Percentiles rank a stretch among this genome's conserved stretches.
These are phyloP conservation scores for Fraxinus latifolia DNA, from an alignment of 305 asterid species.

Conservation along the genomic window DNA sequence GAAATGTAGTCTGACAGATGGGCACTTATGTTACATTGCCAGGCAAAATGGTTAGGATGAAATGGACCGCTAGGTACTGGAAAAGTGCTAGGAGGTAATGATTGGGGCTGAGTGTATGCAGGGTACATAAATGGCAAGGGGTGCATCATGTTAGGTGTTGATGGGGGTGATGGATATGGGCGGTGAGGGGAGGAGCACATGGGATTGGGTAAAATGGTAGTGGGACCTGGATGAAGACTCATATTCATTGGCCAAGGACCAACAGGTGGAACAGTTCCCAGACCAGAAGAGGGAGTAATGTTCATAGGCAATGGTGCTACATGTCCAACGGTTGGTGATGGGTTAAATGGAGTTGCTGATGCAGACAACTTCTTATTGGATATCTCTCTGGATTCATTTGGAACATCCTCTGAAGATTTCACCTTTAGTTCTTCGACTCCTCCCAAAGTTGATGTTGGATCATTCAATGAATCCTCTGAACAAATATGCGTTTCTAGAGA, in stretches of 20 bases:
- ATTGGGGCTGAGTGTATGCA: conserved; percentile 69
- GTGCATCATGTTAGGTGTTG: conserved; percentile 84
- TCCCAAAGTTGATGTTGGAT: conserved; percentile 37
- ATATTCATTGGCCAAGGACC: conserved; percentile 90
- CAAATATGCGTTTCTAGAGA: conserved; percentile 34
- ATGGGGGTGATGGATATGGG: conserved; percentile 86
- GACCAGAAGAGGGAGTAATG: conserved; percentile 57
- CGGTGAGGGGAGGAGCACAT: conserved; percentile 80
- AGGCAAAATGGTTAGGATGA: conserved; percentile 74
- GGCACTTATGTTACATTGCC: conserved; percentile 70
- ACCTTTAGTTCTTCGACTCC: conserved; percentile 46
- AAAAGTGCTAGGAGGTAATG: conserved; percentile 59
- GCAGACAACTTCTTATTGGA: conserved; percentile 83
- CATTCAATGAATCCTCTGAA: conserved; percentile 39
- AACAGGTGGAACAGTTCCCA: conserved; percentile 55
- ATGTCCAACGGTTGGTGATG: conserved; percentile 60
- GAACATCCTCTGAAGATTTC: conserved; percentile 36
- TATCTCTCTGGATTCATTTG: conserved; percentile 54
- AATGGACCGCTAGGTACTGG: conserved; percentile 61
- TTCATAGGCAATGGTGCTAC: conserved; percentile 66
- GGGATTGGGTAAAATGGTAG: conserved; percentile 64
- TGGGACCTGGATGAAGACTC: conserved; percentile 82
- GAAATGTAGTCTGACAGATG: conserved; percentile 62
- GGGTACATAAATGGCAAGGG: conserved; percentile 85
- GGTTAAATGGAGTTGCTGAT: conserved; percentile 93